phyloP scores from a whole-genome alignment of 1,284 basidiomycete genomes.

The Sphagnurus paluster region DNA sequence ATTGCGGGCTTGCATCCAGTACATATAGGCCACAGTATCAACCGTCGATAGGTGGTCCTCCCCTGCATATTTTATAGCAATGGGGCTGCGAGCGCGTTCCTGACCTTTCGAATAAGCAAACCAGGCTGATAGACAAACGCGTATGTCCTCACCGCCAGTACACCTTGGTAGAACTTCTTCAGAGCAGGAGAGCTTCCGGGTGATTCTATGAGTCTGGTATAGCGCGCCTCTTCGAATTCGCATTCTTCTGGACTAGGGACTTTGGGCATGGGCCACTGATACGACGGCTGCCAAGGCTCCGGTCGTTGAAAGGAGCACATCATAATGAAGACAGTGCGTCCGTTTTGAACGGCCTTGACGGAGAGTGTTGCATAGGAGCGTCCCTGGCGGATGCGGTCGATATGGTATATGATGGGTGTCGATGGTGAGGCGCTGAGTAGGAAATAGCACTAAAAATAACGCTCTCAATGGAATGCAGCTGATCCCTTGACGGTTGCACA shows the following conservation, averaged over 20 bases:
- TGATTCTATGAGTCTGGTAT: slow-evolving; percentile 32
- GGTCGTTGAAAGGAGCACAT: slow-evolving; percentile 86
- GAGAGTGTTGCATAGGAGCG: slow-evolving; percentile 72
- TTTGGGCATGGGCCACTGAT: slow-evolving; percentile 65
- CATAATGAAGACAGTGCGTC: slow-evolving; percentile 78
- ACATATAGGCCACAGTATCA: slow-evolving; percentile 58
- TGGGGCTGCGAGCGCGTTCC: slow-evolving; percentile 72
- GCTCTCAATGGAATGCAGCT: neutral
- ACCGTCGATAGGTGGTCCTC: slow-evolving; percentile 40
- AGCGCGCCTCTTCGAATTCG: slow-evolving; percentile 55
- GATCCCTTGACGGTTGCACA: slow-evolving; percentile 23
- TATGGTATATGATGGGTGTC: slow-evolving; percentile 81
- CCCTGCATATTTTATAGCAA: slow-evolving; percentile 59
- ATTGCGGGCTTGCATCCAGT: slow-evolving; percentile 81
- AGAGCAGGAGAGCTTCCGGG: slow-evolving; percentile 17
- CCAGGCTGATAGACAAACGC: neutral
- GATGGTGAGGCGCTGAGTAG: slow-evolving; percentile 75
- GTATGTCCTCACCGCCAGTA: slow-evolving; percentile 44
- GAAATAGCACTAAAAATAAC: slow-evolving; percentile 71
- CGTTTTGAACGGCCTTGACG: slow-evolving; percentile 74
- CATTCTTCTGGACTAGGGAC: slow-evolving; percentile 68
- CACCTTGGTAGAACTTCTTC: slow-evolving; percentile 12
- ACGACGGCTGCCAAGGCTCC: slow-evolving; percentile 70
- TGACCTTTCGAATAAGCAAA: slow-evolving; percentile 26
- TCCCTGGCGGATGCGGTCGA: slow-evolving; percentile 85